These are phyloP conservation scores for Bjerkandera adusta DNA, from an alignment of 1,284 basidiomycete species.

Conservation along the genomic window DNA sequence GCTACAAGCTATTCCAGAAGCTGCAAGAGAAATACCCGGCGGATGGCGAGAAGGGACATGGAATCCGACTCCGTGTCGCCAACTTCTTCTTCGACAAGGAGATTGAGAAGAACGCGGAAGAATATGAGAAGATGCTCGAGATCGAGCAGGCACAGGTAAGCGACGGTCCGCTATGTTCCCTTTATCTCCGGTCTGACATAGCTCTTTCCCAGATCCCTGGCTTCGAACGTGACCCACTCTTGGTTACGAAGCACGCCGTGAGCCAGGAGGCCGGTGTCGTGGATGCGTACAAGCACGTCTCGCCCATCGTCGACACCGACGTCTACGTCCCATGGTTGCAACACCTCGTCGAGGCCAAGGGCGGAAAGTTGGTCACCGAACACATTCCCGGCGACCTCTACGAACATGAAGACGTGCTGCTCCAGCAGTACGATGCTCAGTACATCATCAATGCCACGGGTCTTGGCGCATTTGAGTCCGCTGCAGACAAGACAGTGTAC, in stretches of 20 bases:
- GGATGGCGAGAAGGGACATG: constrained; percentile 17
- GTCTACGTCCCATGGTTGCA: constrained; percentile 32
- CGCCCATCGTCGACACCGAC: constrained; percentile 37
- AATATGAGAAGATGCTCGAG: constrained; percentile 34
- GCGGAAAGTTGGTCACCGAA: constrained; percentile 30
- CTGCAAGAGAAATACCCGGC: constrained; percentile 20
- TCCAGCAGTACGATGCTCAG: constrained; percentile 27
- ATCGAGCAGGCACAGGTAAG: constrained; percentile 19
- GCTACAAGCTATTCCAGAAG: constrained; percentile 29
- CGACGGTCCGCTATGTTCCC: neutral
- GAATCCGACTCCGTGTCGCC: constrained; percentile 22
- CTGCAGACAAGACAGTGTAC: constrained; percentile 31
- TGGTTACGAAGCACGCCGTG: constrained; percentile 23
- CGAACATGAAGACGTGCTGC: constrained; percentile 29
- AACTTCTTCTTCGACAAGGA: constrained; percentile 35
- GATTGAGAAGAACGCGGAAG: constrained; percentile 27
- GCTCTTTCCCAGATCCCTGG: constrained; percentile 22
- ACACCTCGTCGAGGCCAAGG: constrained; percentile 30
- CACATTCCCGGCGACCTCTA: constrained; percentile 27
- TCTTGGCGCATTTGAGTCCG: constrained; percentile 28
- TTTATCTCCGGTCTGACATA: neutral
- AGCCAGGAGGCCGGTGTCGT: constrained; percentile 29
- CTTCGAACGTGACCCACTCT: constrained; percentile 28
- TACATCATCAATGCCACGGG: constrained; percentile 35
- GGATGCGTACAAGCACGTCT: constrained; percentile 34